Evolutionary conservation across 2,329 filamentous ascomycete species (phyloP), one percentile per base, ranked within the genome.

Genomic region (Pyrenochaeta sp.): DNA sequence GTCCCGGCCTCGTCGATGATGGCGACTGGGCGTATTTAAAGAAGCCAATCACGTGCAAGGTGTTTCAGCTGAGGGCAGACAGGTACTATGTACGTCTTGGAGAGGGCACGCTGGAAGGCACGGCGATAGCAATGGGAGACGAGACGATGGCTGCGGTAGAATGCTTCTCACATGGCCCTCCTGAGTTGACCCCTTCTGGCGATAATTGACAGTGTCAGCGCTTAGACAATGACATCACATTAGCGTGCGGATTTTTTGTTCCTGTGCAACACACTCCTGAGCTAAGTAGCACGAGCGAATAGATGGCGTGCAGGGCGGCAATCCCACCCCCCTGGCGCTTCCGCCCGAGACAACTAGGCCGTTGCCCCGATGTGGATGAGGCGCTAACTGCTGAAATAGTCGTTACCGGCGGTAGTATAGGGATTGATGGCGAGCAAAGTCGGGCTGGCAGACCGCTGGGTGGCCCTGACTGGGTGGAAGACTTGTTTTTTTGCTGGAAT

Each of bases 201-300:
- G 23, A 27, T 4, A 9, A 27, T 27, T 18, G 35, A 37, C 12
- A 37, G 15, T 37, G 35, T 21, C 23, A 31, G 46, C 46, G 44
- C 51, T 57, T 50, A 56, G 20, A 35, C 56, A 14, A 51, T 58
- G 49, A 58, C 56, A 56, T 58, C 17, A 49, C 45, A 23, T 41
- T 46, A 41, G 45, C 35, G 52, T 44, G 49, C 35, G 15, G n/a
- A 40, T 46, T 18, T 27, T 23, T 32, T 46, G 46, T 18, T 27
- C 15, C 27, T 46, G 46, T 54, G 42, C 37, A 32, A 41, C 51
- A 36, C 27, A 21, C 31, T 36, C 35, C 33, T 29, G 40, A 31
- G 15, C 40, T 31, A 42, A 42, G 21, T 33, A 9, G 39, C 47
- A 49, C 55, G 44, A 54, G 51, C 51, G 47, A 54, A 55, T 51